Evolutionary conservation across 768 basidiomycete genomes (phyloP), one percentile per base, ranked within the genome.

Genomic region (Melanogaster broomeanus): DNA sequence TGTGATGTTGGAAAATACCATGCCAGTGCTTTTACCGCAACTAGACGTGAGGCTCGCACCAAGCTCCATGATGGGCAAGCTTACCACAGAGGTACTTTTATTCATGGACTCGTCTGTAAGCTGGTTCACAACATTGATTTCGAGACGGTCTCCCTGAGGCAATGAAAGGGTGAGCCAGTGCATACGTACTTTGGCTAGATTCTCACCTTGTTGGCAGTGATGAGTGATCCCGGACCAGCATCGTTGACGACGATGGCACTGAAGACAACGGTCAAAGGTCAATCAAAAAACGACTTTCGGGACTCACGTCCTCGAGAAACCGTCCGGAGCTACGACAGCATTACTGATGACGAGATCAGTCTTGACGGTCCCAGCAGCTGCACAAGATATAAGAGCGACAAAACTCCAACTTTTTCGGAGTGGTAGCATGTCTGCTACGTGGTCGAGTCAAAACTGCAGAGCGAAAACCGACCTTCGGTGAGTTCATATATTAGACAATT

Each of bases 241-340:
- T 74, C 76, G 48, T 76, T 77, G 21, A 74, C 69, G 19, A 77
- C 62, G 10, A 77, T 76, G 22, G 69, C 72, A 22, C 66, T 64
- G 42, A 18, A 27, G 7, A n/a, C 64, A 61, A 25, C 21, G 9
- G 22, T 42, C 40, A 45, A 28, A 48, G 13, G 25, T 44, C 12
- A 33, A 15, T 41, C 25, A 11, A 40, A 40, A 11, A 4, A n/a
- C 2, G 13, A 15, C 18, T 16, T 13, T 39, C 19, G n/a, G 13
- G 25, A 45, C 67, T 54, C 28, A 69, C 68, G 49, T 63, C 58
- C 58, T 65, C 47, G 45, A 55, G 39, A 74, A 75, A 3, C 78
- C 78, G 41, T 79, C 78, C 7, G 77, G 78, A 6, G 72, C 58
- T 13, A 77, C 61, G n/a, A 53, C 45, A n/a, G 64, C 66, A 57